Percentiles rank a stretch among this genome's conserved stretches.
Evolutionary conservation across 2,329 filamentous ascomycete species (phyloP).

Genomic region (Zymoseptoria crescenta): DNA sequence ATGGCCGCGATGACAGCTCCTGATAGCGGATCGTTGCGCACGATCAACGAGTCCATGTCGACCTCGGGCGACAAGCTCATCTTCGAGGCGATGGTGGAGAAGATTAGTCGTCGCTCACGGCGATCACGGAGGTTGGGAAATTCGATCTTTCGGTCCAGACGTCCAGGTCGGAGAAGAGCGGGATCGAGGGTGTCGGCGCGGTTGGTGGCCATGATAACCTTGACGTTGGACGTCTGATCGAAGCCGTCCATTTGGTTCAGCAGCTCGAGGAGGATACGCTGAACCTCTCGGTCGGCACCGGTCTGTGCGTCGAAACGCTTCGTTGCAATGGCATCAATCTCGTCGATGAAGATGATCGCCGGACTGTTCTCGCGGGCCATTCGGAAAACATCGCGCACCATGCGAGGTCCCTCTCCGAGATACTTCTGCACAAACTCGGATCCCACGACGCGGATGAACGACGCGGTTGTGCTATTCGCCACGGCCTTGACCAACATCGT

Average conservation of each 20-base stretch:
- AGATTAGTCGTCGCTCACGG: conserved; percentile 91
- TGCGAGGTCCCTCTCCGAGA: conserved; percentile 90
- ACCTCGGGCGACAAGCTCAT: conserved; percentile 97
- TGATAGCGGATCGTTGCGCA: conserved; percentile 89
- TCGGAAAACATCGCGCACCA: conserved; percentile 98
- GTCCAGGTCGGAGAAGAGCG: conserved; percentile 84
- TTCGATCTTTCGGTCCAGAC: conserved; percentile 96
- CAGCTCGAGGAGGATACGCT: conserved; percentile 93
- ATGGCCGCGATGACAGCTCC: conserved; percentile 96
- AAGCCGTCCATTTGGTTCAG: conserved; percentile 99
- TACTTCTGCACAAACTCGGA: conserved; percentile 99
- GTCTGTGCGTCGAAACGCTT: conserved; percentile 99
- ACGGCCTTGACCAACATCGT: conserved; percentile 98
- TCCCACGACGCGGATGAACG: conserved; percentile 95
- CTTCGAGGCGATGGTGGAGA: conserved; percentile 91
- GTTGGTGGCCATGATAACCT: conserved; percentile 99
- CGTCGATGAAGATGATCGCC: conserved; percentile 98
- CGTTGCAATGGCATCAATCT: conserved; percentile 97
- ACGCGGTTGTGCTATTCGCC: conserved; percentile 94
- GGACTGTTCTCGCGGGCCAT: conserved; percentile 99
- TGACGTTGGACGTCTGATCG: conserved; percentile 97
- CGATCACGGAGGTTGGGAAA: conserved; percentile 93
- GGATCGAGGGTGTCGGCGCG: conserved; percentile 95
- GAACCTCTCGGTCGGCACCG: conserved; percentile 93
- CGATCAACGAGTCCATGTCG: conserved; percentile 90